Evolutionary conservation across 2,329 filamentous ascomycete genomes (phyloP).

Genomic region (Bipolaris victoriae): DNA sequence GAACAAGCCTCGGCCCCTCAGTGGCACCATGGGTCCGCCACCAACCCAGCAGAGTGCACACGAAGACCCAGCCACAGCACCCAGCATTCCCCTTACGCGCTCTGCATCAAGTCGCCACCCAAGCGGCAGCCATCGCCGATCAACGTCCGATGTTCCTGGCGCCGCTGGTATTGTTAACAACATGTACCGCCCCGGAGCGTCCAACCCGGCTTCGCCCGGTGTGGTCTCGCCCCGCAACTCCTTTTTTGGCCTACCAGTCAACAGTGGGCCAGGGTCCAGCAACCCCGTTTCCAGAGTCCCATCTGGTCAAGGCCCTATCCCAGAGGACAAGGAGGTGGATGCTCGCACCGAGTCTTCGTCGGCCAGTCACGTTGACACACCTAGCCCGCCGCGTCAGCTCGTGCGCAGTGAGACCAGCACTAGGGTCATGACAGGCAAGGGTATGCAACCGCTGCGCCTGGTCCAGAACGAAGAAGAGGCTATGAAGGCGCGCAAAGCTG

Average conservation of each 20-base stretch:
- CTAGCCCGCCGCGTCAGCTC: constrained; percentile 64
- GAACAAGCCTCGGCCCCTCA: constrained; percentile 54
- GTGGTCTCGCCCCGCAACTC: constrained; percentile 47
- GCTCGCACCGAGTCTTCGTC: constrained; percentile 31
- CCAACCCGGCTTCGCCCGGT: constrained; percentile 57
- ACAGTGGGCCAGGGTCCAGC: constrained; percentile 46
- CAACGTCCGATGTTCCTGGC: constrained; percentile 57
- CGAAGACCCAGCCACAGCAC: constrained; percentile 73
- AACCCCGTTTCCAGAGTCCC: constrained; percentile 50
- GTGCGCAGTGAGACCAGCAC: constrained; percentile 48
- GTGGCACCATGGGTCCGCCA: constrained; percentile 36
- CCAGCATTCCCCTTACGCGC: constrained; percentile 73
- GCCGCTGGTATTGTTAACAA: constrained; percentile 81
- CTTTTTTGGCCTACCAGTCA: constrained; percentile 51
- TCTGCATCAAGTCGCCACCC: constrained; percentile 58
- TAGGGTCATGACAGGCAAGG: constrained; percentile 62
- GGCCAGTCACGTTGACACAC: constrained; percentile 44
- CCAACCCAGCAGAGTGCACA: constrained; percentile 38
- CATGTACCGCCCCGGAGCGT: constrained; percentile 73
- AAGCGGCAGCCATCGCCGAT: constrained; percentile 47
- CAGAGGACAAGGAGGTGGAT: constrained; percentile 43
- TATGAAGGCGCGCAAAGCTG: constrained; percentile 49
- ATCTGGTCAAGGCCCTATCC: constrained; percentile 39
- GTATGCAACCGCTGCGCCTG: constrained; percentile 82
- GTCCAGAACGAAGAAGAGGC: constrained; percentile 71